phyloP scores from a whole-genome alignment of 176 grass and related monocot genomes.

The Oryza longistaminata region DNA sequence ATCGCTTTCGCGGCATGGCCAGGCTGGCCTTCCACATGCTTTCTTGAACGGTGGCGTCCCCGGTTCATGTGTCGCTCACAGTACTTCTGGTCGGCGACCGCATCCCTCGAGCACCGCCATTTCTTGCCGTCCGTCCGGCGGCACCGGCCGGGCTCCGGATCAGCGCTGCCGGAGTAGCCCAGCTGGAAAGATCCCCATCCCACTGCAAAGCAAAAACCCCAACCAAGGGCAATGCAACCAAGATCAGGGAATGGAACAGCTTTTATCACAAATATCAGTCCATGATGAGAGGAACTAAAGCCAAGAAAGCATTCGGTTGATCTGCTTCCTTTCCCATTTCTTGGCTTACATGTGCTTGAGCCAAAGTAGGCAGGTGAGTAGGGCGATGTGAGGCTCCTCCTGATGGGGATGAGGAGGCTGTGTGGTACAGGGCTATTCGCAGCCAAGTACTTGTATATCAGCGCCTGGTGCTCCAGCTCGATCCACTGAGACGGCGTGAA shows the following conservation, averaged over 20 bases:
- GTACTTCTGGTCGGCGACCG: constrained; percentile 97
- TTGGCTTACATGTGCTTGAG: constrained; percentile 66
- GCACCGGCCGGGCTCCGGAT: constrained; percentile 92
- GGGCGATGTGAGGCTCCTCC: constrained; percentile 69
- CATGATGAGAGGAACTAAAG: constrained; percentile 38
- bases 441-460: constrained; percentile 91
- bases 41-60: constrained; percentile 99
- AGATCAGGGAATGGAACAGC: constrained; percentile 33
- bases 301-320: constrained; percentile 14
- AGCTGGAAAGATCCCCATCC: constrained; percentile 89
- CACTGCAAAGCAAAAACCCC: constrained; percentile 51
- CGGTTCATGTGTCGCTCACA: constrained; percentile 99
- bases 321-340: constrained; percentile 33
- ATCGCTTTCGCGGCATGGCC: constrained; percentile 87
- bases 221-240: constrained; percentile 25
- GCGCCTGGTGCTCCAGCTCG: constrained; percentile 94
- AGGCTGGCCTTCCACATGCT: constrained; percentile 99
- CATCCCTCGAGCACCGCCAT: constrained; percentile 99
- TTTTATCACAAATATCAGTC: constrained; percentile 45
- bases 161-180: constrained; percentile 77
- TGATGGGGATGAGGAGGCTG: constrained; percentile 74
- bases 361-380: constrained; percentile 74
- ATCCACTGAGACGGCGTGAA: constrained; percentile 97
- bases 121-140: constrained; percentile 98
- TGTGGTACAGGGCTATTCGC: constrained; percentile 77